These are phyloP conservation scores for Ceratocystis albifundus DNA, from an alignment of 2,329 filamentous ascomycete genomes.

Conservation along the genomic window DNA sequence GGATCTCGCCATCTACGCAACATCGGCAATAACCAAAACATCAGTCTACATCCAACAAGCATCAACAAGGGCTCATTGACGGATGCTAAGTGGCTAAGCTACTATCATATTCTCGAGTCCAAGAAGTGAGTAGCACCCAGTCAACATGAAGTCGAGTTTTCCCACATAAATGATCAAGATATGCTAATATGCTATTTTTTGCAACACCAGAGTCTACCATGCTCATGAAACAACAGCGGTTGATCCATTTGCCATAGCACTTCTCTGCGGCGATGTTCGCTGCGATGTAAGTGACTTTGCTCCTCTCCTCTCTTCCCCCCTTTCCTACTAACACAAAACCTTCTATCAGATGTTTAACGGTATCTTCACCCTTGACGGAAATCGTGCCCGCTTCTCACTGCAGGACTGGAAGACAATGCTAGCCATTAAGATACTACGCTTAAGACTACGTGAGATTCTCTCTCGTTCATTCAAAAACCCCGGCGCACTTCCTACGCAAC, in stretches of 20 bases:
- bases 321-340: constrained; percentile 6
- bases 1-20: constrained; percentile 72
- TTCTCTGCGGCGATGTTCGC: constrained; percentile 80
- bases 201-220: constrained; percentile 56
- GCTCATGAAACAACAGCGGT: constrained; percentile 78
- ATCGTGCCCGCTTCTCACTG: constrained; percentile 70
- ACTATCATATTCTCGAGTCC: constrained; percentile 95
- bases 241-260: constrained; percentile 68
- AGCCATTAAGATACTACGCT: constrained; percentile 70
- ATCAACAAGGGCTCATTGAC: constrained; percentile 61
- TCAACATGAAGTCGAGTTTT: not conserved
- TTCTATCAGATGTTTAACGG: constrained; percentile 63
- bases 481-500: constrained; percentile 49
- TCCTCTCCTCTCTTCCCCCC: not conserved
- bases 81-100: constrained; percentile 71
- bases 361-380: constrained; percentile 75
- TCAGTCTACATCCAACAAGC: constrained; percentile 75
- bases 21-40: constrained; percentile 80
- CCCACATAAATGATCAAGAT: not conserved
- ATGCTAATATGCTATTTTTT: not conserved
- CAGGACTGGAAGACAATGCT: constrained; percentile 84
- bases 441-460: constrained; percentile 63
- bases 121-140: constrained; percentile 47
- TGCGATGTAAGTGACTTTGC: constrained; percentile 52
- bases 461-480: constrained; percentile 57